Percentiles rank a stretch among this genome's conserved stretches.
Conservation (phyloP, 306 rosid genomes). For the Neltuma alba region DNA sequence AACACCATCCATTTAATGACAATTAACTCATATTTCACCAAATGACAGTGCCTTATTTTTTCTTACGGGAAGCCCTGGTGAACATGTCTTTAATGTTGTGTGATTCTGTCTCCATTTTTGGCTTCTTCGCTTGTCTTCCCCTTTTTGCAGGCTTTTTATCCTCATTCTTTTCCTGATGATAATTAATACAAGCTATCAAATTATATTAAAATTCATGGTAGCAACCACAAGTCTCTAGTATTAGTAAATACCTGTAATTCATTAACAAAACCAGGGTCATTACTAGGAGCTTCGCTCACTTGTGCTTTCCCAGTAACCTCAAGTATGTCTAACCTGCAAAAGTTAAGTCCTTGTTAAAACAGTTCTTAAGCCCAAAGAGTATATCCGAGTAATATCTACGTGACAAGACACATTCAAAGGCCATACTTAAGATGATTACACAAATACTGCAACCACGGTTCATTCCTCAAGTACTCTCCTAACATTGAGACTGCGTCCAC, state of each 20-base stretch:
- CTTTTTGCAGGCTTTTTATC: slow-evolving; percentile 50
- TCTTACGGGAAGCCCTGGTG: slow-evolving; percentile 67
- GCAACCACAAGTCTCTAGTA: slow-evolving; percentile 16
- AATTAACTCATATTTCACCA: not conserved
- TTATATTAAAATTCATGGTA: slow-evolving; percentile 20
- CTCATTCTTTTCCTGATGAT: slow-evolving; percentile 53
- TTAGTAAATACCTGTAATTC: slow-evolving; percentile 52
- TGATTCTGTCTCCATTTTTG: slow-evolving; percentile 74
- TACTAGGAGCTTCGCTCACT: slow-evolving; percentile 40
- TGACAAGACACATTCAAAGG: slow-evolving; percentile 24
- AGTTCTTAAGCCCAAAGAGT: slow-evolving; percentile 20
- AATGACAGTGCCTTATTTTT: slow-evolving; percentile 44
- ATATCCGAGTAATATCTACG: slow-evolving; percentile 16
- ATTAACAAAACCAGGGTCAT: slow-evolving; percentile 35
- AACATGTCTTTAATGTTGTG: slow-evolving; percentile 85
- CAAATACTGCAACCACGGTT: slow-evolving; percentile 81
- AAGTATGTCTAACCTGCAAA: slow-evolving; percentile 71
- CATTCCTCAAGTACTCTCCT: slow-evolving; percentile 85
- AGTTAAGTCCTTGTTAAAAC: too few relatives aligned
- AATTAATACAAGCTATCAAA: slow-evolving; percentile 21
- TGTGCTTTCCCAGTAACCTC: slow-evolving; percentile 66
- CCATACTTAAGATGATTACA: slow-evolving; percentile 75
- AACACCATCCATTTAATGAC: not conserved
- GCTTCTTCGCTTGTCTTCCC: slow-evolving; percentile 72
- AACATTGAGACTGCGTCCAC: slow-evolving; percentile 81